Evolutionary conservation across 768 basidiomycete species (phyloP), one percentile per base, ranked within the genome.

Genomic region (Ramaria sp.): DNA sequence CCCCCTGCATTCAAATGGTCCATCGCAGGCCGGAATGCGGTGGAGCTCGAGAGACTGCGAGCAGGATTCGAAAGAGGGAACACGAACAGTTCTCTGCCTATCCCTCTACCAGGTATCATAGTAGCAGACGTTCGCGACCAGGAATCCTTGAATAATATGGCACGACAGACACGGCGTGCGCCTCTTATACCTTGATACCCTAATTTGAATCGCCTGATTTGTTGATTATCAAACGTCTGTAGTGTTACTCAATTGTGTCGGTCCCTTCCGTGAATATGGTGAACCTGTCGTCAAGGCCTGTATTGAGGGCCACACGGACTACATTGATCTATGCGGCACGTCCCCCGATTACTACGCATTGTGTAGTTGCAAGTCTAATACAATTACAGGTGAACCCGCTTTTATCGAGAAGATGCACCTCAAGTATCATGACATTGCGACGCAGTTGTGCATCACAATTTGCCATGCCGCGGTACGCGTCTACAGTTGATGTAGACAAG

Each of bases 251-350:
- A 57, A 57, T 43, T 52, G 43, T 18, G 50, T 48, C 10, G 56
- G 56, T 24, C 56, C 51, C 12, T 53, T 53, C 42, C 50, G 51
- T 18, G 32, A 30, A 2, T 32, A 36, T 22, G 56, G 56, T 52
- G 50, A 57, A 25, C 56, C 56, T 38, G 56, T 57, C n/a, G 56
- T 57, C 22, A 20, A 43, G 8, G 56, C 56, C 3, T 57, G 50
- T 25, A n/a, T 53, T 18, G 34, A 51, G 22, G 43, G 43, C 20
- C 25, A 28, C 3, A 37, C 36, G 8, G 41, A 53, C 43, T 57
- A 57, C 22, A 41, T 57, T 15, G 56, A 57, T n/a, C 44, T 57
- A 22, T 57, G 50, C 28, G 55, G 53, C 45, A 20, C 18, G 42
- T 16, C n/a, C n/a, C n/a, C n/a, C n/a, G n/a, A n/a, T 25, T 9